Base-by-base conservation (phyloP, 768 basidiomycete species). In the Kondoa malvinella region DNA sequence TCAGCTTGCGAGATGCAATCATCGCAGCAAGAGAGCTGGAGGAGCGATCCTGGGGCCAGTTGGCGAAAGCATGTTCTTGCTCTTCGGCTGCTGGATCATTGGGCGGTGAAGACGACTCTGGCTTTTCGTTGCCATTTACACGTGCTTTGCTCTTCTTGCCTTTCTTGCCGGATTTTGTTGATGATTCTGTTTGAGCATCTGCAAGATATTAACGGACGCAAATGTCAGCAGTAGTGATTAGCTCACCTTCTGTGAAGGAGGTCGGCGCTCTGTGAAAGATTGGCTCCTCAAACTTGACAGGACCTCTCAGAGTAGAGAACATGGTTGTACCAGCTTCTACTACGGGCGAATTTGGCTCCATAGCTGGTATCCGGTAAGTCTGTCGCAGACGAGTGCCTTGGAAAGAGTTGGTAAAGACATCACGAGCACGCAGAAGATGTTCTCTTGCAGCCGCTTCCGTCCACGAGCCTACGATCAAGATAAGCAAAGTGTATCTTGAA, bases 341-440 rank as follows among this genome's bases (percentile, higher is more conserved):
- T 3, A 70, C 66, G 64, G 74, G 16, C 17, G 68, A 57, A 17
- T 71, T 69, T 30, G 72, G 72, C 67, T 76, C 75, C 67, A 74
- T 73, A 40, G 66, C 61, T 3, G 65, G 60, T 29, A 66, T 64
- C 65, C 58, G 69, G 57, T 40, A 57, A 25, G 63, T 26, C 34
- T 61, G 67, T 8, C 67, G 69, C 69, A 64, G 17, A 64, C 64
- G 32, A 73, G 66, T 4, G 71, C 66, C 40, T 0, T 71, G 67
- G 25, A 76, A 57, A 30, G 63, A 68, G 16, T 72, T 68, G 30
- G 72, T 70, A 30, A 72, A 69, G 15, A 77, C 77, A 67, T 79
- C 78, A 27, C 77, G 75, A 32, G 79, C 75, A 14, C 78, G 74
- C n/a, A 79, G 73, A 31, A 80, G 73, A 58, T 78, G 75, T n/a